Percentiles rank a stretch among this genome's conserved stretches.
Evolutionary conservation across 768 basidiomycete species (phyloP).

Genomic region (Suillus spraguei): DNA sequence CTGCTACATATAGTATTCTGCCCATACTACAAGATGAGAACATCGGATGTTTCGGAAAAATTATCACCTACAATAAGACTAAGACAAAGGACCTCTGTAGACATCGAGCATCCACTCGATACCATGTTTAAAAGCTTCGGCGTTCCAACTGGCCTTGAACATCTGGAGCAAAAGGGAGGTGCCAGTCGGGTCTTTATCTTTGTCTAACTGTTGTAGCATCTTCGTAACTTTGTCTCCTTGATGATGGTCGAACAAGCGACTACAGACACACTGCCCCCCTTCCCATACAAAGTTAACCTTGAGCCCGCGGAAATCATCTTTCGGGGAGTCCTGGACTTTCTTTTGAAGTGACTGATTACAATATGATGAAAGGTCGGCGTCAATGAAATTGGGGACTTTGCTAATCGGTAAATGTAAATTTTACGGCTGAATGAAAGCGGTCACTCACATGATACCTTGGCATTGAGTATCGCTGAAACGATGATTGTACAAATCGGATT

Average conservation of each 20-base stretch:
- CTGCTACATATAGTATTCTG: neutral
- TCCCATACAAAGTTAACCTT: neutral
- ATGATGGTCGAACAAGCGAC: slow-evolving; percentile 6
- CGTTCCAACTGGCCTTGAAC: too few relatives aligned
- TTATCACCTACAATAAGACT: neutral
- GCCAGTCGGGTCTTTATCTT: neutral
- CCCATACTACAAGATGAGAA: neutral
- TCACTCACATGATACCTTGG: neutral
- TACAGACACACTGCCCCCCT: neutral
- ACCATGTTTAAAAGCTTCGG: neutral
- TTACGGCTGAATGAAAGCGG: neutral
- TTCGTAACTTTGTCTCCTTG: neutral
- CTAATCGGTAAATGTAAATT: neutral
- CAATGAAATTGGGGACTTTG: neutral
- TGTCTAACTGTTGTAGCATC: neutral
- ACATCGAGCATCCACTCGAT: neutral
- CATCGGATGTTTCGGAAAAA: neutral
- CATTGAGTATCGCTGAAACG: neutral
- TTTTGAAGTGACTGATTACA: neutral
- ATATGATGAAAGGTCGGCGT: neutral
- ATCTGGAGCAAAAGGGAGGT: neutral
- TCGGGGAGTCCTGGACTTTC: neutral
- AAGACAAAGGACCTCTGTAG: neutral
- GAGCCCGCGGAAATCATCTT: neutral
- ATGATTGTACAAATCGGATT: neutral